phyloP scores from a whole-genome alignment of 148 eudicot genomes.

The Linanthus parryae region DNA sequence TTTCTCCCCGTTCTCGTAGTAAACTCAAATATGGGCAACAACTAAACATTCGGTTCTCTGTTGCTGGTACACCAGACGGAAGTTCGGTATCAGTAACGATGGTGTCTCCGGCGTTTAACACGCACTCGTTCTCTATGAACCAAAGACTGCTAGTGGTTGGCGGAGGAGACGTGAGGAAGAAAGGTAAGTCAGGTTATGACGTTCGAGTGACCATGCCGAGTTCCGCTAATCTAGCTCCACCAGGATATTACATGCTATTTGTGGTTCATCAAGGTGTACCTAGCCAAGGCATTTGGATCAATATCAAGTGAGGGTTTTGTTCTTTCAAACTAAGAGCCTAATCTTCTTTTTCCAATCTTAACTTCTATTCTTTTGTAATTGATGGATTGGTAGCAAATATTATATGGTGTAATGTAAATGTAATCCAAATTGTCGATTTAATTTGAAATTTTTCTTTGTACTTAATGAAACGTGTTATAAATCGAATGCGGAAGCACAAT shows the following conservation, averaged over 20 bases:
- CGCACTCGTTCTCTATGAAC: conserved; percentile 71
- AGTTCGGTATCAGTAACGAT: conserved; percentile 36
- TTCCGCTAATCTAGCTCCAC: conserved; percentile 35
- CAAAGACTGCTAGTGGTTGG: conserved; percentile 46
- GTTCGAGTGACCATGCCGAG: conserved; percentile 25
- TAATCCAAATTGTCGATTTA: too few species aligned
- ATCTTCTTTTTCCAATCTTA: too few species aligned
- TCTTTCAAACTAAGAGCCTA: too few species aligned
- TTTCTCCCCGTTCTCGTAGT: conserved; percentile 22
- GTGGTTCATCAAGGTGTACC: conserved; percentile 56
- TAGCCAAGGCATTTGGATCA: conserved; percentile 71
- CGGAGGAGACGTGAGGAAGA: neutral
- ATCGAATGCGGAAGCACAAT: too few species aligned
- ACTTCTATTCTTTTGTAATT: too few species aligned
- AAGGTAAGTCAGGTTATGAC: conserved; percentile 14
- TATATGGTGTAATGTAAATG: too few species aligned
- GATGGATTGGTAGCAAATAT: too few species aligned
- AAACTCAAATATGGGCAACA: conserved; percentile 21
- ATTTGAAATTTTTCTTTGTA: too few species aligned
- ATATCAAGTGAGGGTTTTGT: conserved; percentile 33
- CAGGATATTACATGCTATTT: conserved; percentile 53
- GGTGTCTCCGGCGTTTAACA: conserved; percentile 59
- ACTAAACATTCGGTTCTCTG: conserved; percentile 20
- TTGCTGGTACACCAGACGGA: conserved; percentile 14
- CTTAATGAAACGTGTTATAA: too few species aligned